Base-by-base conservation (phyloP, 2,329 filamentous ascomycete genomes). In the Hyphodiscus sp. region DNA sequence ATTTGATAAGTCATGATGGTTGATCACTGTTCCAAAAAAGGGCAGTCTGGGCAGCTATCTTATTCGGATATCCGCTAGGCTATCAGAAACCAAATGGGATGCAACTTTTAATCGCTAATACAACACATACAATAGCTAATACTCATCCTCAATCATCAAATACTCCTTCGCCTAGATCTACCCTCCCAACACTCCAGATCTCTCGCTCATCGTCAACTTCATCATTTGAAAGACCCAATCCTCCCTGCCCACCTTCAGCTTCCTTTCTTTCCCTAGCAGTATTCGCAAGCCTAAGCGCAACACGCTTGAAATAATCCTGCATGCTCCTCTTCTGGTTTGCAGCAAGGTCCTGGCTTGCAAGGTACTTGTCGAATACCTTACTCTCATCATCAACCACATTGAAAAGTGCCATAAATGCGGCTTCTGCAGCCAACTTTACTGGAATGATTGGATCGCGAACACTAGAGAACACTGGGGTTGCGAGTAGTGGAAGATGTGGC, bases 271-370 rank as follows among this genome's bases (percentile, higher is more conserved):
- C 94, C 58, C 90, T 81, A 1, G 89, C 91, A 69, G 97, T 94
- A 18, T 76, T 81, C n/a, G 88, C 92, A 19, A 97, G 73, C 62
- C 91, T 82, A 65, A 92, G 70, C 1, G 90, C 90, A 59, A 99
- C 89, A 43, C 94, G 79, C 78, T 96, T 96, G 75, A 97, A 97
- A 74, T 99, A 99, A 70, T 99, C 94, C 55, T 85, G 81, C 87
- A 99, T 96, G 69, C 86, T 91, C 62, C 92, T 81, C 78, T 95
- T 94, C 18, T 83, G 83, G 42, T 82, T 86, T 0, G 88, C 72
- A 9, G 84, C 77, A 55, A 96, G 71, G 2, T 82, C 82, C 1
- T 85, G 77, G 0, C 84, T 83, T 10, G 81, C 76, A 75, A 96
- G 85, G 71, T 91, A 97, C 72, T 91, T 91, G 63, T 96, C 91